Evolutionary conservation across 2,329 filamentous ascomycete species (phyloP).

Genomic region (Tolypocladium cylindrosporum): DNA sequence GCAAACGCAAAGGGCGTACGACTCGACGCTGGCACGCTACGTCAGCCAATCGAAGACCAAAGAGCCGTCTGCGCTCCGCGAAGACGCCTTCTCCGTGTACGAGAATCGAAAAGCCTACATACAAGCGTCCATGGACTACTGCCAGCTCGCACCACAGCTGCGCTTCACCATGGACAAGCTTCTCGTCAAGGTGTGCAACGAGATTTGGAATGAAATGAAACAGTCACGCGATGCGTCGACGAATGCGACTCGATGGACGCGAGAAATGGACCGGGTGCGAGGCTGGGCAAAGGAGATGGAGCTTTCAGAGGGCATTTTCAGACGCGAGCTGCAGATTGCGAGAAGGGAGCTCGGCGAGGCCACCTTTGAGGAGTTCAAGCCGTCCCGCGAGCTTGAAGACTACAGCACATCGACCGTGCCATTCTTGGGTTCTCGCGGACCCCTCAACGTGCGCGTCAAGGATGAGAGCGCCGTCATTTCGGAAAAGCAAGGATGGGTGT

Average conservation of each 20-base stretch:
- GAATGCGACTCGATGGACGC: conserved; percentile 55
- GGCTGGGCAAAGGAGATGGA: conserved; percentile 96
- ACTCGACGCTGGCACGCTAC: conserved; percentile 72
- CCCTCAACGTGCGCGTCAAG: conserved; percentile 51
- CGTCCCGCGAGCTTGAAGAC: conserved; percentile 85
- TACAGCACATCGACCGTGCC: conserved; percentile 87
- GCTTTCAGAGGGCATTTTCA: conserved; percentile 72
- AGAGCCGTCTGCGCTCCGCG: conserved; percentile 79
- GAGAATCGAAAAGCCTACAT: conserved; percentile 86
- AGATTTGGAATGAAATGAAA: conserved; percentile 83
- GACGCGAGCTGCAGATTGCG: conserved; percentile 67
- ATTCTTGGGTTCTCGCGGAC: conserved; percentile 64
- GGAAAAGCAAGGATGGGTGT: conserved; percentile 95
- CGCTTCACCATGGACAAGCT: conserved; percentile 77
- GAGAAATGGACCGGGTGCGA: conserved; percentile 82
- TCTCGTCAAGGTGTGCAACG: conserved; percentile 72
- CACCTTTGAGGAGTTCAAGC: conserved; percentile 60
- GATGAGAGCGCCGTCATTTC: conserved; percentile 39
- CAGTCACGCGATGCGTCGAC: conserved; percentile 55
- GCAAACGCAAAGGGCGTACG: conserved; percentile 72
- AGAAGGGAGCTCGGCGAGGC: conserved; percentile 73
- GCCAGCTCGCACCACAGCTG: conserved; percentile 75
- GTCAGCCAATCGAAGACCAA: conserved; percentile 83
- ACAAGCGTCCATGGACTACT: conserved; percentile 89
- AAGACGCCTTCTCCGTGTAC: conserved; percentile 93